A percentile compares a stretch with the other conserved stretches of the same genome.
Conservation (phyloP, 2,329 filamentous ascomycete genomes). For the Fusarium sp. region DNA sequence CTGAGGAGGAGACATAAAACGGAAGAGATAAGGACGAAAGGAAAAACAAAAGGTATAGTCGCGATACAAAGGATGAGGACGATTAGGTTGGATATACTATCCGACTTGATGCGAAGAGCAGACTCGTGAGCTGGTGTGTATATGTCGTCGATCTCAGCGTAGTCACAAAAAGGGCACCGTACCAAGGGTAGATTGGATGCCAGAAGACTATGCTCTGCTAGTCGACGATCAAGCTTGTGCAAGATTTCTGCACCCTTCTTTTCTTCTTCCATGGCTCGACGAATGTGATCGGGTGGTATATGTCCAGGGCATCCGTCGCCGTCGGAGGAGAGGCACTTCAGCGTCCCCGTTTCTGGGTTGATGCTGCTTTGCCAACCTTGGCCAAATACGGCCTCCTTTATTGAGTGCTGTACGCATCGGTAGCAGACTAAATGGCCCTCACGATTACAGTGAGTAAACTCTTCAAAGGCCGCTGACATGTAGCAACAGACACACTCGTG, state of each 20-base stretch:
- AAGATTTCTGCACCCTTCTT: slow-evolving; percentile 78
- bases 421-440: slow-evolving; percentile 82
- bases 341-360: slow-evolving; percentile 75
- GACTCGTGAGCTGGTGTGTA: slow-evolving; percentile 70
- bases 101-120: slow-evolving; percentile 67
- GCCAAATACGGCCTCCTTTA: slow-evolving; percentile 90
- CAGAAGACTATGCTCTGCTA: slow-evolving; percentile 80
- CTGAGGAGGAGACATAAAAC: slow-evolving; percentile 59
- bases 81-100: slow-evolving; percentile 60
- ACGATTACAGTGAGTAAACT: slow-evolving; percentile 76
- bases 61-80: slow-evolving; percentile 66
- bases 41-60: slow-evolving; percentile 67
- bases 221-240: slow-evolving; percentile 80
- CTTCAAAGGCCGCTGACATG: slow-evolving; percentile 76
- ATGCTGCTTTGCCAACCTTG: slow-evolving; percentile 91
- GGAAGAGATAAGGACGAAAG: slow-evolving; percentile 62
- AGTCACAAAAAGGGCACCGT: slow-evolving; percentile 90
- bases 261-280: slow-evolving; percentile 76
- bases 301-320: slow-evolving; percentile 78
- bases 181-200: slow-evolving; percentile 80
- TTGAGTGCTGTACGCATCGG: slow-evolving; percentile 82
- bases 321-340: slow-evolving; percentile 85
- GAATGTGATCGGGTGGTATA: slow-evolving; percentile 76
- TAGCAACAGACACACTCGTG: slow-evolving; percentile 86
- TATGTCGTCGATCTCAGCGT: slow-evolving; percentile 87